These are phyloP conservation scores for Leishmania mexicana DNA, from an alignment of 208 protist species.

Conservation along the genomic window DNA sequence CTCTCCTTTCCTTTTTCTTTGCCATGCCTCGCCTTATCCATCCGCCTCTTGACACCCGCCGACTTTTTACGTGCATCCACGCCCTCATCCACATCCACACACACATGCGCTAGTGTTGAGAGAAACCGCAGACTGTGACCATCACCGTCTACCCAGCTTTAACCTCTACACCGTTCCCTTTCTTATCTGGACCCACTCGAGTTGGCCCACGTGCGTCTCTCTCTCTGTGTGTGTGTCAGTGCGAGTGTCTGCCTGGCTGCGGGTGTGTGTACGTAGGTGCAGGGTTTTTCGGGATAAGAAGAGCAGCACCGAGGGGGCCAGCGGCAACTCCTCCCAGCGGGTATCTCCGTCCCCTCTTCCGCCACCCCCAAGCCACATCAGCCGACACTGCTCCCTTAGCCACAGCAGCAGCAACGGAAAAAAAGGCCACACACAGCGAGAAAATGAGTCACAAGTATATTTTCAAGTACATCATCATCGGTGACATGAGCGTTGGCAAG, in stretches of 20 bases:
- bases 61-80: neutral
- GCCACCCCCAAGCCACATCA: neutral
- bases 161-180: neutral
- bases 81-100: neutral
- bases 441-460: slow-evolving; percentile 92
- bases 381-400: neutral
- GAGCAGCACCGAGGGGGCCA: neutral
- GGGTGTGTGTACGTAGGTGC: neutral
- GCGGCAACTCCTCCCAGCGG: neutral
- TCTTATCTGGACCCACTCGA: neutral
- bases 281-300: neutral
- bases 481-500: slow-evolving; percentile 98
- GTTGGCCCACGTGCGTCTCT: neutral
- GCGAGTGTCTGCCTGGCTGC: neutral
- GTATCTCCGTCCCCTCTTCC: neutral
- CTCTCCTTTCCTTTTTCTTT: neutral
- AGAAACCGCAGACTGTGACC: neutral
- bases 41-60: neutral
- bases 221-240: neutral
- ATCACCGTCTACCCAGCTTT: neutral
- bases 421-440: neutral
- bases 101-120: neutral
- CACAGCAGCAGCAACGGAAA: neutral
- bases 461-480: slow-evolving; percentile 99
- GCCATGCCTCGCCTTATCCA: neutral